Conservation (phyloP, 225 moss, liverwort and hornwort genomes). For the Asterella californica region DNA sequence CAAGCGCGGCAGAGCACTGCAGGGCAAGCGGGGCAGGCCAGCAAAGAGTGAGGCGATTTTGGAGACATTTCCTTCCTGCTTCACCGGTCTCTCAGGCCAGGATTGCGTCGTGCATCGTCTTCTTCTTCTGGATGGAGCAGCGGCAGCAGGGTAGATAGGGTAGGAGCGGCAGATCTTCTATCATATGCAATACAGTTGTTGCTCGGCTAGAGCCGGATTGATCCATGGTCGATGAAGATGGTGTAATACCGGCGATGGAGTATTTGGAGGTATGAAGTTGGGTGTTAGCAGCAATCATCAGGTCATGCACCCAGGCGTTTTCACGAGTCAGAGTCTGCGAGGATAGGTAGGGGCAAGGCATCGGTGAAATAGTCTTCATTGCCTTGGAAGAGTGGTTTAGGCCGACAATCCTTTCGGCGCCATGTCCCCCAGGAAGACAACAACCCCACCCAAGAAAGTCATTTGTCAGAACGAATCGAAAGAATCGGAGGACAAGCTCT, state of each 20-base stretch:
- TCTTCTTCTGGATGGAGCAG: neutral
- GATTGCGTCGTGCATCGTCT: neutral
- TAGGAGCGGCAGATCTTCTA: neutral
- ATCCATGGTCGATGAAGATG: neutral
- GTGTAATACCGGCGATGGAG: neutral
- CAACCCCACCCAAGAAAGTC: slow-evolving; percentile 15
- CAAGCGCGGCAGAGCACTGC: too few species aligned
- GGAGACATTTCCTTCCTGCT: neutral
- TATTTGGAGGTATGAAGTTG: neutral
- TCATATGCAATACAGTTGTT: neutral
- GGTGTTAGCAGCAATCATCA: neutral
- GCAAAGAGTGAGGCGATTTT: neutral
- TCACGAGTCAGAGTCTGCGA: neutral
- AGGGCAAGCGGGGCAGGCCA: neutral
- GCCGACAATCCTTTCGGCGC: neutral
- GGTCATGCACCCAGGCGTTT: neutral
- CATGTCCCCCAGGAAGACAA: slow-evolving; percentile 22
- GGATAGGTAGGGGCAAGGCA: neutral
- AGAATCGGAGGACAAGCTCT: slow-evolving; percentile 7
- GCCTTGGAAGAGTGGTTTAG: neutral
- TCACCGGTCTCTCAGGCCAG: neutral
- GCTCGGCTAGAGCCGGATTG: neutral
- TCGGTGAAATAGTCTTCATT: neutral
- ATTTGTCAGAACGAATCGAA: neutral
- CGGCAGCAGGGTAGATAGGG: neutral